A percentile compares a stretch with the other conserved stretches of the same genome.
These are phyloP conservation scores for Pyrus betulifolia DNA, from an alignment of 306 rosid genomes.

Conservation along the genomic window DNA sequence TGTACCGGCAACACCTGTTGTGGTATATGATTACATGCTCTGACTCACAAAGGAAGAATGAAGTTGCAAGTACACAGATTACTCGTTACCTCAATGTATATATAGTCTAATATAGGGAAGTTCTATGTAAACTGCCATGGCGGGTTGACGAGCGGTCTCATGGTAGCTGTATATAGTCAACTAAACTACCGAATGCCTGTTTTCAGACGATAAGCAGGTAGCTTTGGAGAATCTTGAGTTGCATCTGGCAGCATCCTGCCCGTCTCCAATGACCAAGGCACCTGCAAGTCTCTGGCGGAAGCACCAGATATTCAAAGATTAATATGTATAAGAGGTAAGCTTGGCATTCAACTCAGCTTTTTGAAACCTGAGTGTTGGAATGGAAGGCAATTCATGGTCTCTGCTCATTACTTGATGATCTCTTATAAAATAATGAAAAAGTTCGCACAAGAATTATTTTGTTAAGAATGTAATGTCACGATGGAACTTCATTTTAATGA, in stretches of 20 bases:
- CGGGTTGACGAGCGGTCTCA: slow-evolving; percentile 8
- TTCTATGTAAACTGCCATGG: slow-evolving; percentile 1
- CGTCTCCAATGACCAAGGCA: background rate
- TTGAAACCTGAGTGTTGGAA: slow-evolving; percentile 28
- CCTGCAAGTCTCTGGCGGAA: background rate
- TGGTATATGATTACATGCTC: slow-evolving; percentile 48
- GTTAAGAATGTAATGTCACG: background rate
- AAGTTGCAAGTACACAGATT: background rate
- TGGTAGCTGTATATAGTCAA: slow-evolving; percentile 22
- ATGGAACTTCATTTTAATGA: background rate
- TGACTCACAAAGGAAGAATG: slow-evolving; percentile 20
- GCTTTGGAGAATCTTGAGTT: slow-evolving; percentile 10
- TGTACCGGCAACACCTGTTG: slow-evolving; percentile 33
- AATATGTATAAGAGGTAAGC: slow-evolving; percentile 6
- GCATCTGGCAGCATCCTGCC: background rate
- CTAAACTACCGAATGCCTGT: background rate
- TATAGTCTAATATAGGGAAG: background rate
- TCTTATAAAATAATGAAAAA: slow-evolving; percentile 1
- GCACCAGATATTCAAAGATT: background rate
- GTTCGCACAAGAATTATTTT: background rate
- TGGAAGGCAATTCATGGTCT: slow-evolving; percentile 20
- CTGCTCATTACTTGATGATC: background rate
- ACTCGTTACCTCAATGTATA: slow-evolving; percentile 7
- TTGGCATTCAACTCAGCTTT: slow-evolving; percentile 28
- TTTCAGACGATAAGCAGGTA: background rate